These are phyloP conservation scores for Discostella pseudostelligera DNA, from an alignment of 108 stramenopile genomes.

Conservation along the genomic window DNA sequence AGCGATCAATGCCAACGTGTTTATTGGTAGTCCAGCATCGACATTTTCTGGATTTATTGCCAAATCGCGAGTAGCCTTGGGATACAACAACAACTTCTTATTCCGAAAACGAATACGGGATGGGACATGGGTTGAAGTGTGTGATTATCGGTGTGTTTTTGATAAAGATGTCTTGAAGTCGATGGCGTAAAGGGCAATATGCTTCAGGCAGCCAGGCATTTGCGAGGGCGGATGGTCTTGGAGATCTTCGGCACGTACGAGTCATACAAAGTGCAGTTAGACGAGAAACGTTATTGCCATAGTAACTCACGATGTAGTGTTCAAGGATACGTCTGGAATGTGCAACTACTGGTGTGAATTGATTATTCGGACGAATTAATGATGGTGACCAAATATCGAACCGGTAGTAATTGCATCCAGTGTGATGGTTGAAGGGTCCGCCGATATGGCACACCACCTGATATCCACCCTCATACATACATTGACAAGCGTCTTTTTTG, in stretches of 20 bases:
- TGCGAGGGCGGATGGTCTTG: no score
- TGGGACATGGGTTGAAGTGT: conserved; percentile 33
- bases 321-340: no score
- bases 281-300: conserved; percentile 44
- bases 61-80: conserved; percentile 44
- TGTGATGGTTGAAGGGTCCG: no score
- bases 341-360: no score
- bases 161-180: conserved; percentile 26
- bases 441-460: no score
- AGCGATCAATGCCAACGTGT: conserved; percentile 25
- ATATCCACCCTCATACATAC: no score
- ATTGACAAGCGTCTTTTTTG: no score
- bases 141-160: conserved; percentile 35
- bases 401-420: no score
- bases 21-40: conserved; percentile 29
- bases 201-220: no score
- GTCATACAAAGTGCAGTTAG: conserved; percentile 16
- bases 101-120: conserved; percentile 20
- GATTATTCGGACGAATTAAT: no score
- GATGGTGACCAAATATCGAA: no score
- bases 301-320: conserved; percentile 43
- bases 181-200: conserved; percentile 27
- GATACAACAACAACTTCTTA: conserved; percentile 28
- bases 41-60: conserved; percentile 48
- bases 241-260: no score